Base-by-base conservation (phyloP, 2,329 filamentous ascomycete genomes). In the Talaromyces sp. region DNA sequence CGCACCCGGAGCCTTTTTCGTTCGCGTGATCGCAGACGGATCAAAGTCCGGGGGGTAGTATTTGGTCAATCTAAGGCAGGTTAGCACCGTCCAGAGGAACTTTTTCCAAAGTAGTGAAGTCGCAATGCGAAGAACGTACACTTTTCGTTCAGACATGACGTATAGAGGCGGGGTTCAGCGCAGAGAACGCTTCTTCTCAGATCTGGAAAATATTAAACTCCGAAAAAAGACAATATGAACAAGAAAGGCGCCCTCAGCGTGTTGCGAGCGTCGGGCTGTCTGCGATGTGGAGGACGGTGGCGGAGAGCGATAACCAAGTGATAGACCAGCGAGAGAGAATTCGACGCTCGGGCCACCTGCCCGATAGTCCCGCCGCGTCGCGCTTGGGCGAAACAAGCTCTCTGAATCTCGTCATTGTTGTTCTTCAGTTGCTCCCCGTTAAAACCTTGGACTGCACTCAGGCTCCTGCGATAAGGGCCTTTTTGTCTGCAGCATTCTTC, bases 71-170 rank as follows among this genome's bases (percentile, higher is more conserved):
- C 59, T 61, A 46, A 54, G 14, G 24, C 13, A 26, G 32, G 55
- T 61, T 38, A 61, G 56, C 24, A 31, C 26, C 17, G 14, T 29
- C 11, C 1, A 50, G n/a, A 38, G 14, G 32, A 51, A 24, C 41
- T 59, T 49, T 41, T 46, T 19, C 27, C 51, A 35, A 54, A 46
- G 60, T 68, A 73, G 66, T 84, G 84, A 71, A 86, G 9, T 19
- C 41, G 17, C 85, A 63, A 77, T 80, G 63, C 92, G 82, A 55
- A 31, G 14, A 11, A 29, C 59, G 29, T 61, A 61, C 59, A 93
- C 90, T 78, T 95, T 95, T 70, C 90, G 86, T 79, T 96, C 91
- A 67, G 90, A 93, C 91, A 95, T 95, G 68, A 67, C 79, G 78
- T 70, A 41, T 19, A 21, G 43, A 10, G 13, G 49, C 27, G 1